Evolutionary conservation across 2,329 filamentous ascomycete genomes (phyloP), one percentile per base, ranked within the genome.

Genomic region (Paracoccidioides brasiliensis): DNA sequence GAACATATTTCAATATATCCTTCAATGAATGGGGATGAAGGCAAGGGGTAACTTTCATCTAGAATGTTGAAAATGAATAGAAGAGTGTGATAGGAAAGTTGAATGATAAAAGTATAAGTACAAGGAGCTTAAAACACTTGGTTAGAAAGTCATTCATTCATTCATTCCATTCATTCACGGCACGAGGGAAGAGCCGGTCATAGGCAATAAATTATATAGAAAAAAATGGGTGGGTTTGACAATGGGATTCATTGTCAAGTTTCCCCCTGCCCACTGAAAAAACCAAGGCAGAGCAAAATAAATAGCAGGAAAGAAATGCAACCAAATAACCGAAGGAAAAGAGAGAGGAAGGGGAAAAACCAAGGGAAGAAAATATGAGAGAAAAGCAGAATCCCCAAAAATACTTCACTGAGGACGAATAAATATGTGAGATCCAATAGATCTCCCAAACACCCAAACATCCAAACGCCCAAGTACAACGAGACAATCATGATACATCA

Each of bases 191-290:
- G 49, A 41, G 30, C 35, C 10, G 5, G 22, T 22, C 5, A 8
- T 10, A 10, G 35, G 22, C 22, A 5, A 8, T 5, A 32, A 30
- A 52, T 49, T 32, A 52, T 32, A 52, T 41, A 52, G 32, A 41
- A 22, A 52, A 41, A 32, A 12, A 2, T 41, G 15, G n/a, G 15
- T 33, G 38, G 22, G 33, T 22, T 32, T 28, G n/a, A 52, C 49
- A 52, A 52, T 52, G 49, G 28, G 22, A 52, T 52, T 52, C 49
- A 52, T 52, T 52, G 46, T 22, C 46, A 22, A 9, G 33, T 14
- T 33, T 49, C 49, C 37, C 14, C 49, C 32, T 15, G 35, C 33
- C 48, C 33, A 14, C 14, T 32, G 8, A 8, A 3, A 9, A 44
- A 30, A 37, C 15, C 35, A 12, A 37, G 32, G 14, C 38, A 52